phyloP scores from a whole-genome alignment of 331 rosid species.

The Acacia pycnantha region DNA sequence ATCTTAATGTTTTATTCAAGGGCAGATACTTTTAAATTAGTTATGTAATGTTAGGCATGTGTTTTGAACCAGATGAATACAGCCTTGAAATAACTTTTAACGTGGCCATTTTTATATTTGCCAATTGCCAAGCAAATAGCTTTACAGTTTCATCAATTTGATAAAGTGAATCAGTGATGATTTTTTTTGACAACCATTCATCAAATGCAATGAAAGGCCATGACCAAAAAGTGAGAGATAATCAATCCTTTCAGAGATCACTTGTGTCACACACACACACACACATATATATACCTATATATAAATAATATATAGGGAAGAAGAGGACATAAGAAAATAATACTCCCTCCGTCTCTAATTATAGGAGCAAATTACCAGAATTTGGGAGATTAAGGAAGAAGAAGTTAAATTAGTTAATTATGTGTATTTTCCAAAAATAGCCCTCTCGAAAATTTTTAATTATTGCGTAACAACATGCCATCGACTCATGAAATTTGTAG shows the following conservation, averaged over 20 bases:
- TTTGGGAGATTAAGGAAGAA: too few species aligned
- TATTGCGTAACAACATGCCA: too few species aligned
- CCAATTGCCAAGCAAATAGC: background rate
- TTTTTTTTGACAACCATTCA: background rate
- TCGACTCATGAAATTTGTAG: too few species aligned
- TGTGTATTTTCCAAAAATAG: too few species aligned
- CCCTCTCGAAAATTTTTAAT: too few species aligned
- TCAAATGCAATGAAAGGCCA: background rate
- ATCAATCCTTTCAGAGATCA: background rate
- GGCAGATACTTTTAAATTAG: background rate
- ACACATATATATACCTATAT: too few species aligned
- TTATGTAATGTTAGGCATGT: background rate
- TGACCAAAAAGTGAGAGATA: background rate
- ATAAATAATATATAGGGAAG: too few species aligned
- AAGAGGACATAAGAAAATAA: too few species aligned
- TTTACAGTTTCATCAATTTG: background rate
- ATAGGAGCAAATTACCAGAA: too few species aligned
- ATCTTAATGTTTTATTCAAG: background rate
- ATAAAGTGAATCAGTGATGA: background rate
- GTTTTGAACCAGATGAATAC: background rate
- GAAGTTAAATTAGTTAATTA: too few species aligned
- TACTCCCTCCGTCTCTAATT: too few species aligned
- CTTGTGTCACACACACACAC: too few species aligned
- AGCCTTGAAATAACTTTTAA: background rate
- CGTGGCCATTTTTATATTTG: background rate